Percentiles rank a stretch among this genome's conserved stretches.
These are phyloP conservation scores for Coemansia sp. DNA, from an alignment of 192 early-diverging fungal species.

Conservation along the genomic window DNA sequence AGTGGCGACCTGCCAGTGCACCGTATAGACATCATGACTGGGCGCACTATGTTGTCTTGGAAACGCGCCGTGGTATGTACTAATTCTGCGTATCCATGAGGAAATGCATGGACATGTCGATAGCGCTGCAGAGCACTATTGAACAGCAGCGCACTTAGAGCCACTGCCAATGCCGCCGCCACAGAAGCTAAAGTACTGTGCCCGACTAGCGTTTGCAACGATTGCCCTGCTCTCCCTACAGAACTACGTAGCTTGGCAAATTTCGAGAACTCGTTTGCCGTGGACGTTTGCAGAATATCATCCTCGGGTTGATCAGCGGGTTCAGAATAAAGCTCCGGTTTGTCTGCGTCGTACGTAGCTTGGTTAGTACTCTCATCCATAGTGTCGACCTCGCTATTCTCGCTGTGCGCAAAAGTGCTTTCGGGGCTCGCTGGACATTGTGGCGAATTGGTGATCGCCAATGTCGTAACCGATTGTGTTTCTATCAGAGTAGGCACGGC, in stretches of 20 bases:
- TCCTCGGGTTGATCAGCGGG: not conserved
- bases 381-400: not conserved
- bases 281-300: not conserved
- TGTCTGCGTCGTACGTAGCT: not conserved
- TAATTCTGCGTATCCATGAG: not conserved
- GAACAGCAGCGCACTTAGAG: constrained; percentile 10
- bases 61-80: constrained; percentile 2
- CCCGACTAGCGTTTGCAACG: not conserved
- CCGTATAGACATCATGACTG: constrained; percentile 15
- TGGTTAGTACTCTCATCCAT: not conserved
- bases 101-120: not conserved
- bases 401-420: not conserved
- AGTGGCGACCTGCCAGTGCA: constrained; percentile 19
- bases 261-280: not conserved
- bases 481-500: not conserved
- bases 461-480: not conserved
- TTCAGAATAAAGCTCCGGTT: not conserved
- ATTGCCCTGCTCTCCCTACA: not conserved
- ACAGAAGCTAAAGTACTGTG: not conserved
- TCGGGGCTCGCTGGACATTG: not conserved
- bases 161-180: constrained; percentile 1
- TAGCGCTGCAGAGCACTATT: constrained; percentile 8
- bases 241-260: not conserved
- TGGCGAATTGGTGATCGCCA: not conserved
- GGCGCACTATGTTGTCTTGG: constrained; percentile 12